phyloP scores from a whole-genome alignment of 1,284 basidiomycete species.

The Cutaneotrichosporon cutaneum region DNA sequence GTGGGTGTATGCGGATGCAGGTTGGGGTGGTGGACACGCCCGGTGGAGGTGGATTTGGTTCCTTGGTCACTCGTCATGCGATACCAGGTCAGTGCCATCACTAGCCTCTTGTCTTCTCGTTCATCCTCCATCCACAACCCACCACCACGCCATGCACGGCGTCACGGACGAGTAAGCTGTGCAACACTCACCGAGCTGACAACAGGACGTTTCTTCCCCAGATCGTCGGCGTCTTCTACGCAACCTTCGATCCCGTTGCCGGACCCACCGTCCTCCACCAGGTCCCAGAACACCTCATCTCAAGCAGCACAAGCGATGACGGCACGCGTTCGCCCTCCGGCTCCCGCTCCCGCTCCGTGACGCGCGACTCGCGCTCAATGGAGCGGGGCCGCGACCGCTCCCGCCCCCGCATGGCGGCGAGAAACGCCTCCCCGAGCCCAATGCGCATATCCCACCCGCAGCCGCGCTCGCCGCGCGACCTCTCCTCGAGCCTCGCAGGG shows the following conservation, averaged over 20 bases:
- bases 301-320: conserved; percentile 29
- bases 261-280: conserved; percentile 51
- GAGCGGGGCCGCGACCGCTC: conserved; percentile 1
- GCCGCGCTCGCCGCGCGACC: neutral
- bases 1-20: too few relatives aligned
- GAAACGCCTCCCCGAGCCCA: neutral
- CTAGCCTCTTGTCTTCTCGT: neutral
- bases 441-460: conserved; percentile 1
- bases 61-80: neutral
- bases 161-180: conserved; percentile 18
- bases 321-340: conserved; percentile 17
- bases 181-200: conserved; percentile 4
- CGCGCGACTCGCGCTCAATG: conserved; percentile 14
- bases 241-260: conserved; percentile 50
- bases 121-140: neutral
- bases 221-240: conserved; percentile 55
- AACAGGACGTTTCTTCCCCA: too few relatives aligned
- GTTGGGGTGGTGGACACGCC: too few relatives aligned
- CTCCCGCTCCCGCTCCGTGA: conserved; percentile 32
- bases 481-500: neutral
- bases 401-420: neutral
- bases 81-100: neutral
- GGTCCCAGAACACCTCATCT: conserved; percentile 53
- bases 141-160: too few relatives aligned
- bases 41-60: too few relatives aligned